Evolutionary conservation across 148 eudicot species (phyloP).

Genomic region (Amaranthus cruentus): DNA sequence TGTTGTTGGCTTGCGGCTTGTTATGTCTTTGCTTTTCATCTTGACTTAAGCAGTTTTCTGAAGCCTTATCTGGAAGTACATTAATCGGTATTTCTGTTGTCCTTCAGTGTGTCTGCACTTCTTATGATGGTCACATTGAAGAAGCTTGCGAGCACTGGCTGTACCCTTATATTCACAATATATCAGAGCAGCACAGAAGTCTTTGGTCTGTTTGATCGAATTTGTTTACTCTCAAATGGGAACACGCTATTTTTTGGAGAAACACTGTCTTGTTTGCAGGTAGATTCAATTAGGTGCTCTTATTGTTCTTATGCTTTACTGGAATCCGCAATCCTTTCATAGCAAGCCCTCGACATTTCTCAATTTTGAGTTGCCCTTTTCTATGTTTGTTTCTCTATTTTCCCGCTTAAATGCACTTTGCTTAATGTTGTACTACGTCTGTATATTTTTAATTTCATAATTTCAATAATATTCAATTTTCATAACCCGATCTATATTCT

Average conservation of each 20-base stretch:
- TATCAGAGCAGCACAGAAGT: conserved; percentile 99
- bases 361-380: not conserved
- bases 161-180: conserved; percentile 89
- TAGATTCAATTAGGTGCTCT: conserved; percentile 17
- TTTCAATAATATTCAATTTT: no score
- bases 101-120: conserved; percentile 88
- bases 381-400: not conserved
- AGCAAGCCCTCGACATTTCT: not conserved
- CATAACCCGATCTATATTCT: no score
- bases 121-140: conserved; percentile 98
- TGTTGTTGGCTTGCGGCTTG: not conserved
- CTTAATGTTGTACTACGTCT: not conserved
- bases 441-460: no score
- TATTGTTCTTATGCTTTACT: not conserved
- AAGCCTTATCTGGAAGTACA: not conserved
- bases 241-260: conserved; percentile 94
- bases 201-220: conserved; percentile 94
- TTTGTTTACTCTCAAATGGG: conserved; percentile 95
- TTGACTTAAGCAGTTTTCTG: not conserved
- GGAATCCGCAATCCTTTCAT: not conserved
- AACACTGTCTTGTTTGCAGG: conserved; percentile 97
- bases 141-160: conserved; percentile 93
- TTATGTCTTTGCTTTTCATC: not conserved
- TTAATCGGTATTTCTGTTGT: not conserved
- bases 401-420: not conserved